Evolutionary conservation across 2,329 filamentous ascomycete species (phyloP).

Genomic region (Xylariaceae sp.): DNA sequence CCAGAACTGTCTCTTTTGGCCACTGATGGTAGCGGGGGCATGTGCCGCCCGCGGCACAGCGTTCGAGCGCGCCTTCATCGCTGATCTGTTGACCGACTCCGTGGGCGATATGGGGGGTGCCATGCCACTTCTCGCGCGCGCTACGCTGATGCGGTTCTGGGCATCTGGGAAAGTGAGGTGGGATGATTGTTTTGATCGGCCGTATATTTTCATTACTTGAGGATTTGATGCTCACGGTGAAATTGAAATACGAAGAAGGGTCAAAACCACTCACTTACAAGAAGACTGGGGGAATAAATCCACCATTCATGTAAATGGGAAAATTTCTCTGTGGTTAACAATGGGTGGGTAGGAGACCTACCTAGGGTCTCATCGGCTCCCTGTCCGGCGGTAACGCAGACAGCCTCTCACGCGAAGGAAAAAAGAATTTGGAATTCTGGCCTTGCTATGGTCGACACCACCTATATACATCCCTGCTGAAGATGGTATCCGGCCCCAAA

Average conservation of each 20-base stretch:
- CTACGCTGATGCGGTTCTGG: constrained; percentile 31
- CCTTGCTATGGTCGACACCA: too few relatives aligned
- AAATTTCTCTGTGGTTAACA: too few relatives aligned
- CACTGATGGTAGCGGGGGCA: constrained; percentile 31
- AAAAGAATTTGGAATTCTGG: too few relatives aligned
- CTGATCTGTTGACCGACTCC: constrained; percentile 22
- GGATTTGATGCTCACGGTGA: too few relatives aligned
- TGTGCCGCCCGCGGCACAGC: constrained; percentile 22
- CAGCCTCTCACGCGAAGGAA: too few relatives aligned
- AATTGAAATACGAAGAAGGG: not conserved
- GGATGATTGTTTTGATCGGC: constrained; percentile 35
- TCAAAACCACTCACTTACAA: not conserved
- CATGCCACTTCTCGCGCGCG: constrained; percentile 26
- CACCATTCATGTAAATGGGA: not conserved
- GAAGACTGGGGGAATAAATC: not conserved
- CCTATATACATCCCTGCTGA: too few relatives aligned
- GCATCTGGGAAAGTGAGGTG: constrained; percentile 28
- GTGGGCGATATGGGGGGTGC: constrained; percentile 24
- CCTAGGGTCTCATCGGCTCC: too few relatives aligned
- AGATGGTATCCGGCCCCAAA: too few relatives aligned
- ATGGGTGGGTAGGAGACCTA: too few relatives aligned
- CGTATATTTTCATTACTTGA: constrained; percentile 25
- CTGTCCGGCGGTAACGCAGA: too few relatives aligned
- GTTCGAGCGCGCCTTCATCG: constrained; percentile 27
- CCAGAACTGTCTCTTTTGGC: constrained; percentile 30